These are phyloP conservation scores for Sanghuangporus sanghuang DNA, from an alignment of 1,284 basidiomycete genomes.

Conservation along the genomic window DNA sequence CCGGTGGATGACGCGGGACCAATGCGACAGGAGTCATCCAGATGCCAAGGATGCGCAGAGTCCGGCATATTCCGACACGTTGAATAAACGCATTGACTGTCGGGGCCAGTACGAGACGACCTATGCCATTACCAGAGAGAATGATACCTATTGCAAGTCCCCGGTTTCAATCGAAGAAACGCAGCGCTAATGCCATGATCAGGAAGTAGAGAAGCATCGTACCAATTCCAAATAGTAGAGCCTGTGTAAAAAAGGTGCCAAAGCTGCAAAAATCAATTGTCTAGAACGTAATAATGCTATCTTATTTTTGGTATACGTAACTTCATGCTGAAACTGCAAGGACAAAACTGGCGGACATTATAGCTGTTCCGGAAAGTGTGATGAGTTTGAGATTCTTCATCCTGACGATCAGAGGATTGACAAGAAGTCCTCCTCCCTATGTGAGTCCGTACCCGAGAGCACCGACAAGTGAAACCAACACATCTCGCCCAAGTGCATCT, in stretches of 20 bases:
- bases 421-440: slow-evolving; percentile 43
- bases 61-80: slow-evolving; percentile 32
- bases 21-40: slow-evolving; percentile 38
- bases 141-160: slow-evolving; percentile 42
- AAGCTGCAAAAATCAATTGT: slow-evolving; percentile 25
- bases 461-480: slow-evolving; percentile 38
- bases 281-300: neutral
- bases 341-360: slow-evolving; percentile 39
- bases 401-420: slow-evolving; percentile 36
- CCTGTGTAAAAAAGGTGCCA: slow-evolving; percentile 43
- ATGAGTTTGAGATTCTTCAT: slow-evolving; percentile 32
- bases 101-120: slow-evolving; percentile 39
- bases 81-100: slow-evolving; percentile 35
- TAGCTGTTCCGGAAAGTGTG: slow-evolving; percentile 32
- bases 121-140: slow-evolving; percentile 37
- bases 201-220: slow-evolving; percentile 42
- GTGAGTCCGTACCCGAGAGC: slow-evolving; percentile 41
- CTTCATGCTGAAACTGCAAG: slow-evolving; percentile 35
- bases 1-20: slow-evolving; percentile 28
- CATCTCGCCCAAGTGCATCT: slow-evolving; percentile 34
- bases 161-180: slow-evolving; percentile 40
- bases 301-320: slow-evolving; percentile 21
- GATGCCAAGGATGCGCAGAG: slow-evolving; percentile 34
- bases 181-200: slow-evolving; percentile 37
- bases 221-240: slow-evolving; percentile 38